Conservation (phyloP, 2,329 filamentous ascomycete genomes). For the Cladosporium colombiae region DNA sequence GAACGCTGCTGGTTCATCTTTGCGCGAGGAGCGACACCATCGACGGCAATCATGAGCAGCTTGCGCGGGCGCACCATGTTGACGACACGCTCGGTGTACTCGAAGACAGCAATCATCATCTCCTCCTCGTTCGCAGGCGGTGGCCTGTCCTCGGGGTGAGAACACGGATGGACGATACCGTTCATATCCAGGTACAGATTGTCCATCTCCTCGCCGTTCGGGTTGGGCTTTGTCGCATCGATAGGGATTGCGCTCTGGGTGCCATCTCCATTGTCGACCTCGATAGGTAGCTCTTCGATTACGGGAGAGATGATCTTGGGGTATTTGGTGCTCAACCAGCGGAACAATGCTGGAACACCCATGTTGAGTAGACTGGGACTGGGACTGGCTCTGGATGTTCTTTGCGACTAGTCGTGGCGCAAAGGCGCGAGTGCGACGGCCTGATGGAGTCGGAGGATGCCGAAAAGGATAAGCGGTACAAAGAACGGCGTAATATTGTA, state of each 20-base stretch:
- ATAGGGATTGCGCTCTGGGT: conserved; percentile 75
- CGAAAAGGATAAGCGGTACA: neutral
- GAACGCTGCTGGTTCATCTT: conserved; percentile 99
- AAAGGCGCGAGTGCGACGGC: neutral
- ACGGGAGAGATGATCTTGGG: conserved; percentile 95
- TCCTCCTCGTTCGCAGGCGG: conserved; percentile 93
- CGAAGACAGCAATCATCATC: conserved; percentile 99
- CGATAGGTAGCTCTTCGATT: conserved; percentile 78
- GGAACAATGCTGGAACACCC: conserved; percentile 93
- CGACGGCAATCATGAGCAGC: conserved; percentile 95
- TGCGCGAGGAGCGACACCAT: conserved; percentile 93
- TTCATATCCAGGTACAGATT: conserved; percentile 99
- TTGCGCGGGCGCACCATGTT: conserved; percentile 98
- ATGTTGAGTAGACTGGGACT: conserved; percentile 51
- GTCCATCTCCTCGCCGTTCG: conserved; percentile 96
- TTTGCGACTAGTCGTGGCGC: conserved; percentile 6
- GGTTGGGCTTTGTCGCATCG: conserved; percentile 81
- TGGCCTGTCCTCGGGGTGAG: conserved; percentile 90
- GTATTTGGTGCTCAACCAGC: conserved; percentile 96
- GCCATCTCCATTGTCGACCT: conserved; percentile 80
- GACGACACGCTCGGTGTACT: conserved; percentile 96
- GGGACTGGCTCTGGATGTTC: neutral
- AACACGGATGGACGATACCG: conserved; percentile 98
- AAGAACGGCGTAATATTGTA: neutral
- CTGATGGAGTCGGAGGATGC: neutral